Base-by-base conservation (phyloP, 2,329 filamentous ascomycete species). In the Chaetoscypha palmicola region DNA sequence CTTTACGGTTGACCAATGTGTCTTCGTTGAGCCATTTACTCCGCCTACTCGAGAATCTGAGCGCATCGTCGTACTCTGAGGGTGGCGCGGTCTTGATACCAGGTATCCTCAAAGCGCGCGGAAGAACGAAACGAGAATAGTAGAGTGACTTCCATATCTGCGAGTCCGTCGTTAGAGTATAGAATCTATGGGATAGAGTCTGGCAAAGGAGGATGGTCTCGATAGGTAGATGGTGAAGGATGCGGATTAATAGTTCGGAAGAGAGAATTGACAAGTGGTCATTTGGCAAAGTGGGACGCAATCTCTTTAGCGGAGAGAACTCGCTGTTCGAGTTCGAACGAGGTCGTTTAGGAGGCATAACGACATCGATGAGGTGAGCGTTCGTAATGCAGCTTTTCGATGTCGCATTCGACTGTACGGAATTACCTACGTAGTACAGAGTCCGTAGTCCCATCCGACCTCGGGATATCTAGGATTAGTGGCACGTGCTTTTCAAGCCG, bases 101-200 rank as follows among this genome's bases (percentile, higher is more conserved):
- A 0, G 86, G 84, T 44, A 91, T 80, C 46, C 84, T 79, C 53
- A 84, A 74, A 26, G 84, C 85, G 58, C 89, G 79, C 30, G 88
- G 89, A 26, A 86, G 75, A 22, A 96, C 86, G 64, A 94, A 97
- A 50, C 84, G 81, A 20, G 79, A 74, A 66, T 94, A 95, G 66
- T 95, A 98, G 38, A 88, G 77, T 11, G 76, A 75, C 63, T 91
- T 92, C 92, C 92, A 98, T 45, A 97, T 69, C 61, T 96, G 88
- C 1, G 84, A 83, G 63, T 97, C 92, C 43, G 76, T 73, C 5
- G 86, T 76, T 14, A 97, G 73, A 30, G 71, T 72, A 54, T 80
- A 72, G 59, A 94, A 84, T 47, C 85, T 86, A 42, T 68, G 78
- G 2, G 88, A 96, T n/a, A 90, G 72, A 43, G 79, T 68, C 4